Evolutionary conservation across 768 basidiomycete species (phyloP).

Genomic region (Termitomyces sp.): DNA sequence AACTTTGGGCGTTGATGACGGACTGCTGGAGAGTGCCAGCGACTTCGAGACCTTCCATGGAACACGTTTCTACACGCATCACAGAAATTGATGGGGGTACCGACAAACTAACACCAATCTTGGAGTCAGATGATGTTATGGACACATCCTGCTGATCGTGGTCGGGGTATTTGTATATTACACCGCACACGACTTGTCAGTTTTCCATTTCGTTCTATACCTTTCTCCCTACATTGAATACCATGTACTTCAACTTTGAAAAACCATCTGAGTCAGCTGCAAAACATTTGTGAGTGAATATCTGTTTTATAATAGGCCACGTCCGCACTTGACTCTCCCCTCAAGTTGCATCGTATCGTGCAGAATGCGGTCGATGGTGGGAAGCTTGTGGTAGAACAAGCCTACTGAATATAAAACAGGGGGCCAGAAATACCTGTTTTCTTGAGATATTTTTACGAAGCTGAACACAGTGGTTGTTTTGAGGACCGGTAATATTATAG

Average conservation of each 20-base stretch:
- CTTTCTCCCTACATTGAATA: neutral
- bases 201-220: neutral
- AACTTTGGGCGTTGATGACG: constrained; percentile 43
- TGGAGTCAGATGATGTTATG: constrained; percentile 13
- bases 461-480: neutral
- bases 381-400: neutral
- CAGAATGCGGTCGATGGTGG: neutral
- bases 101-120: constrained; percentile 2
- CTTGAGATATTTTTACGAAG: neutral
- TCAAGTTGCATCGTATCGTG: neutral
- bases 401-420: too few relatives aligned
- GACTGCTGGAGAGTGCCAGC: constrained; percentile 44
- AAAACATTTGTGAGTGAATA: neutral
- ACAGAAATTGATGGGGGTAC: constrained; percentile 16
- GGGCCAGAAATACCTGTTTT: neutral
- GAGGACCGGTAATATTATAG: neutral
- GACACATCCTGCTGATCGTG: constrained; percentile 4
- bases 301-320: neutral
- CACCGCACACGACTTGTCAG: neutral
- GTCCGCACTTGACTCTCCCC: neutral
- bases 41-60: constrained; percentile 37
- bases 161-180: too few relatives aligned
- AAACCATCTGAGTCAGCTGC: neutral
- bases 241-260: neutral
- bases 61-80: constrained; percentile 29